phyloP scores from a whole-genome alignment of 169 alveolate genomes.

The Babesia bovis region DNA sequence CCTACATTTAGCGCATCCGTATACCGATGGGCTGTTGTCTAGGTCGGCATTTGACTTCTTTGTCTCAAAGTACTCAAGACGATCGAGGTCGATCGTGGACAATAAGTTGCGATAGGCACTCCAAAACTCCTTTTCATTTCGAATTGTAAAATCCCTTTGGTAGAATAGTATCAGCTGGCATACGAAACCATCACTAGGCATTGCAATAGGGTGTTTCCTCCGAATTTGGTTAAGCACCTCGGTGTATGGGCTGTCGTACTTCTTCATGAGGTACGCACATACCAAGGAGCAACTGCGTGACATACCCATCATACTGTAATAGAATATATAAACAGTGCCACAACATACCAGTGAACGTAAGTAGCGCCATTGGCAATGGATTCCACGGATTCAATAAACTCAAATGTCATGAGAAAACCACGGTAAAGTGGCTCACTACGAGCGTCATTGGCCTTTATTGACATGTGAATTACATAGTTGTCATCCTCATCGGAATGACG shows the following conservation, averaged over 20 bases:
- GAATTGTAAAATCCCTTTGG: conserved; percentile 27
- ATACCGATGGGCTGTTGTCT: background rate
- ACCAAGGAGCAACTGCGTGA: conserved; percentile 53
- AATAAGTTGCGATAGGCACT: conserved; percentile 17
- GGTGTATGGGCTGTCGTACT: conserved; percentile 45
- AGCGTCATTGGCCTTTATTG: conserved; percentile 38
- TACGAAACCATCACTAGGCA: conserved; percentile 35
- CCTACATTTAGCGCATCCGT: conserved; percentile 59
- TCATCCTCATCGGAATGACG: background rate
- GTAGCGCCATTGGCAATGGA: conserved; percentile 23
- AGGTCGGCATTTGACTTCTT: background rate
- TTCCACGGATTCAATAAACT: conserved; percentile 36
- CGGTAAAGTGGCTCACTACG: conserved; percentile 32
- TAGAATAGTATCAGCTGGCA: conserved; percentile 57
- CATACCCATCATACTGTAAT: conserved; percentile 55
- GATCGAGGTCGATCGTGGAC: conserved; percentile 9
- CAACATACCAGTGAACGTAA: conserved; percentile 57
- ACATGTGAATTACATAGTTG: conserved; percentile 32
- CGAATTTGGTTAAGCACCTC: conserved; percentile 14
- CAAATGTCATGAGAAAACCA: conserved; percentile 44
- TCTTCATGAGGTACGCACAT: conserved; percentile 55
- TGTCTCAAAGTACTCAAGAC: conserved; percentile 19
- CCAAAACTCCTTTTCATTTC: conserved; percentile 13
- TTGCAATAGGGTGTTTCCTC: conserved; percentile 48
- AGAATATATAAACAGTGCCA: background rate